Evolutionary conservation across 2,329 filamentous ascomycete species (phyloP), one percentile per base, ranked within the genome.

Genomic region (Grosmannia clavigera): DNA sequence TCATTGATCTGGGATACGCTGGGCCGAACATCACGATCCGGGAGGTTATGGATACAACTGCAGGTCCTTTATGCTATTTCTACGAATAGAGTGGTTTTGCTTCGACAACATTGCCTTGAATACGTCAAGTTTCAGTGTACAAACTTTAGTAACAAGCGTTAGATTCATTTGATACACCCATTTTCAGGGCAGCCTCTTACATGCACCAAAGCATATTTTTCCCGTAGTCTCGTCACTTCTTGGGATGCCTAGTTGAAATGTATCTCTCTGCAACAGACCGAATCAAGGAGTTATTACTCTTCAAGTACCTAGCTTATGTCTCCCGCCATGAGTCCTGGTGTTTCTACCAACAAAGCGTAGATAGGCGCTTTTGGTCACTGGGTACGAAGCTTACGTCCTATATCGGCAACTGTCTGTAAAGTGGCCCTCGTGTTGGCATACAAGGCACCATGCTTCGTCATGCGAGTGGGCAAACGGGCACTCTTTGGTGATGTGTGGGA

Each of bases 1-100:
- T 65, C 0, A 66, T 71, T 25, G 66, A 70, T 46, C 67, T 71
- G 66, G 70, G 69, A 10, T 69, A 70, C 57, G 66, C 67, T 0
- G 70, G 59, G 0, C 53, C 61, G 1, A 66, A 62, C 1, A 67
- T 67, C 22, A 66, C 66, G 11, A 68, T 71, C 51, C 59, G 60
- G 9, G 62, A 69, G 33, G 57, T 58, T 57, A 71, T 71, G 69
- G 67, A 67, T 22, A 70, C 68, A 0, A 63, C 65, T 9, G 63
- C 60, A 0, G 68, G 68, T 0, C 66, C 66, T 0, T 63, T 70
- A 14, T 70, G 69, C 57, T 71, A 70, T 56, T 69, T 68, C 35
- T 71, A 70, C 48, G 11, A 40, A 0, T 58, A 58, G 14, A 48
- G 33, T 12, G 7, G 16, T n/a, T n/a, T 9, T n/a, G 40, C 16